Evolutionary conservation across 2,329 filamentous ascomycete genomes (phyloP).

Genomic region (Monosporascus sp.): DNA sequence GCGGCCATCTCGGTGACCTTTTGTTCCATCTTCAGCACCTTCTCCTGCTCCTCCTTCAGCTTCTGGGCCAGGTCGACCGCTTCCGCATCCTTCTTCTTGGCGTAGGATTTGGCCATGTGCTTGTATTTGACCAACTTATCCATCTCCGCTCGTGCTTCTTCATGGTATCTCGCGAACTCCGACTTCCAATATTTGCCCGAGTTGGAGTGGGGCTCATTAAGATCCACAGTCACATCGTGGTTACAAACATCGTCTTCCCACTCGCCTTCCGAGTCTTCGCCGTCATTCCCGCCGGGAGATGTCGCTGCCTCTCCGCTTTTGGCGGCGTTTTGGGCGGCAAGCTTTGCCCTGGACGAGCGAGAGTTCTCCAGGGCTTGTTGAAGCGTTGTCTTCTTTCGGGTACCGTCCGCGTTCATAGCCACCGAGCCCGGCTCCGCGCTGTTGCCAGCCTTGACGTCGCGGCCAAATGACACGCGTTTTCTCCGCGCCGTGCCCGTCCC

Average conservation of each 20-base stretch:
- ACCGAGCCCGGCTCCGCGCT: constrained; percentile 19
- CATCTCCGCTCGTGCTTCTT: constrained; percentile 67
- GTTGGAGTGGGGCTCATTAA: constrained; percentile 68
- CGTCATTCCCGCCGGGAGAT: background rate
- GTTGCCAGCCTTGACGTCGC: constrained; percentile 44
- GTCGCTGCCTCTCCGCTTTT: constrained; percentile 9
- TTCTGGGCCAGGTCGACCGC: constrained; percentile 60
- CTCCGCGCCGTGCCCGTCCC: constrained; percentile 55
- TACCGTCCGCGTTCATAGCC: constrained; percentile 7
- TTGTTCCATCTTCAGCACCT: constrained; percentile 58
- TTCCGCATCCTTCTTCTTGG: constrained; percentile 70
- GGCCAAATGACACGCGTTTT: constrained; percentile 62
- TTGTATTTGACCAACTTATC: constrained; percentile 76
- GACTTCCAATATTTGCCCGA: constrained; percentile 78
- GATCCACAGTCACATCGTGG: constrained; percentile 62
- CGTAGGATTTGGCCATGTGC: constrained; percentile 72
- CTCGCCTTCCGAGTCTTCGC: constrained; percentile 34
- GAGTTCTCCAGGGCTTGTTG: constrained; percentile 26
- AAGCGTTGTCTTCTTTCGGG: constrained; percentile 20
- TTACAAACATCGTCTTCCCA: constrained; percentile 52
- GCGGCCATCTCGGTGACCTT: constrained; percentile 56
- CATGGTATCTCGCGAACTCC: constrained; percentile 68
- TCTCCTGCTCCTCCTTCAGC: constrained; percentile 63
- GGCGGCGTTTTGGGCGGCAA: constrained; percentile 12
- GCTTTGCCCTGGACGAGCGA: constrained; percentile 17